Evolutionary conservation across 163 green algal genomes (phyloP), one percentile per base, ranked within the genome.

Genomic region (Picocystis sp.): DNA sequence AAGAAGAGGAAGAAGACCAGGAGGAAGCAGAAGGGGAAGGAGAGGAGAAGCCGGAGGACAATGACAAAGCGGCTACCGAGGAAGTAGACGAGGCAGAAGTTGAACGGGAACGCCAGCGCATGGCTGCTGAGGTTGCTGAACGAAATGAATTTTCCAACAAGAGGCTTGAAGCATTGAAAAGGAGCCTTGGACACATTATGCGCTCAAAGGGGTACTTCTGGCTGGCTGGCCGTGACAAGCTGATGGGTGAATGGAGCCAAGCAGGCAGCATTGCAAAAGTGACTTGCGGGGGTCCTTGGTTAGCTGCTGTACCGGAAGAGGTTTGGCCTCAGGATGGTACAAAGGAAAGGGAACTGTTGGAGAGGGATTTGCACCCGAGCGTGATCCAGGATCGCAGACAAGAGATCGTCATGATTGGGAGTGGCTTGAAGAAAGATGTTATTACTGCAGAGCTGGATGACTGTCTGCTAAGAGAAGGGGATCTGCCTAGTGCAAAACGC

Each of bases 171-270:
- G 43, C 43, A 22, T 56, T 60, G 53, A 22, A 22, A 3, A 22
- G 17, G 11, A 3, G 13, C 11, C 53, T 67, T 2, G 45, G 55
- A 11, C 51, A 23, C 12, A 47, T 69, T 25, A 58, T 71, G 1
- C 52, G 66, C 0, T 54, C 52, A 42, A 74, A 74, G 48, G 66
- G 66, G 6, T 59, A 65, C 23, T 58, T 74, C 12, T 74, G 64
- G 57, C 29, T 74, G 6, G 63, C 62, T 2, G 60, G 49, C 15
- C 56, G 77, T 0, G 47, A 73, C 45, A 70, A 79, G 21, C 29
- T 80, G 54, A 59, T 64, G 43, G 75, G 66, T 1, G 74, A 90
- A 42, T 85, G 79, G 78, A 82, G 65, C 60, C 61, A 69, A 41
- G 75, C 72, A 17, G 72, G 72, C 2, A 50, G 25, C 2, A 59